Conservation (phyloP, 495 filamentous ascomycete genomes). For the Talaromyces proteolyticus region DNA sequence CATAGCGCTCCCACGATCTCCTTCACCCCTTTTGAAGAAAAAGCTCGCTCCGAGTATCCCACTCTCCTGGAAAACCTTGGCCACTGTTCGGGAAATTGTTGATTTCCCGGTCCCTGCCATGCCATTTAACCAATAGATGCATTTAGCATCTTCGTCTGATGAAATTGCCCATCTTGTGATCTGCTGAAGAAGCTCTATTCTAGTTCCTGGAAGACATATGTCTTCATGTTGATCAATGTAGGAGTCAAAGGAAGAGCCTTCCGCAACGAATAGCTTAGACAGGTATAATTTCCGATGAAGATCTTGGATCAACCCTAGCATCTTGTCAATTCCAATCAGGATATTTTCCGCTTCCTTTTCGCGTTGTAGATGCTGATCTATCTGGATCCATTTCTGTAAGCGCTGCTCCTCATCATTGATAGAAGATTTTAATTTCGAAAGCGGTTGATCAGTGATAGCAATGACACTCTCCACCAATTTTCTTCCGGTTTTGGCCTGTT, state of each 20-base stretch:
- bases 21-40: slow-evolving; percentile 39
- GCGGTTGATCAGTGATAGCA: too few species aligned
- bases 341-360: too few species aligned
- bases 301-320: too few species aligned
- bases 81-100: slow-evolving; percentile 17
- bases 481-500: too few species aligned
- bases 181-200: slow-evolving; percentile 18
- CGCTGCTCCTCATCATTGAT: too few species aligned
- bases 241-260: slow-evolving; percentile 12
- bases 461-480: too few species aligned
- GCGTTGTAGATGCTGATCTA: too few species aligned
- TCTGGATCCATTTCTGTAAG: too few species aligned
- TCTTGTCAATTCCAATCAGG: too few species aligned
- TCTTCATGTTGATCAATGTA: slow-evolving; percentile 14
- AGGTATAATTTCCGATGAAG: too few species aligned
- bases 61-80: background rate
- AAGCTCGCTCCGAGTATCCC: slow-evolving; percentile 20
- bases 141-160: slow-evolving; percentile 3
- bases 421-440: too few species aligned
- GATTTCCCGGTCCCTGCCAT: slow-evolving; percentile 27
- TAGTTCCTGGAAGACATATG: slow-evolving; percentile 17
- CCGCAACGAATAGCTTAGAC: background rate
- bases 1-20: slow-evolving; percentile 23
- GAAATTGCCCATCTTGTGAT: slow-evolving; percentile 15
- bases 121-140: slow-evolving; percentile 25